phyloP scores from a whole-genome alignment of 768 basidiomycete species.

The Russula earlei region DNA sequence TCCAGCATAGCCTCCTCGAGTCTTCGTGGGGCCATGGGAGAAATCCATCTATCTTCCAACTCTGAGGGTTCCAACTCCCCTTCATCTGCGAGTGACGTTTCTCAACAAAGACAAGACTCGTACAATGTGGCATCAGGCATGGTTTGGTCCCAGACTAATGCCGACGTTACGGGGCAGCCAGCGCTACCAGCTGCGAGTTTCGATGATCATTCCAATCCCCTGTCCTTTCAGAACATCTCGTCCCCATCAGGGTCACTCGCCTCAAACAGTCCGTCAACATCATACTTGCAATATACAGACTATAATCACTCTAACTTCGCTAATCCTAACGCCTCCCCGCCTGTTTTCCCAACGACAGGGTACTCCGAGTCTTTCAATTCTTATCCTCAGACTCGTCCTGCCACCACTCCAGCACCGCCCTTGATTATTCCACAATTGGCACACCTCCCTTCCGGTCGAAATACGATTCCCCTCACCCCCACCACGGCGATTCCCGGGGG shows the following conservation, averaged over 20 bases:
- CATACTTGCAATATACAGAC: conserved; percentile 20
- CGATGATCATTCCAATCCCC: conserved; percentile 9
- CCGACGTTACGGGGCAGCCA: conserved; percentile 12
- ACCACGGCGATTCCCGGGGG: conserved; percentile 19
- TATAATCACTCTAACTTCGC: conserved; percentile 18
- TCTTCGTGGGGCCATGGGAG: conserved; percentile 58
- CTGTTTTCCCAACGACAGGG: conserved; percentile 13
- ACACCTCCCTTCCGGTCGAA: conserved; percentile 22
- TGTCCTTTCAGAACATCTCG: conserved; percentile 18
- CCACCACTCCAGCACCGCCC: not conserved
- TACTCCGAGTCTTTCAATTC: conserved; percentile 19
- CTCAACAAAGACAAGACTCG: conserved; percentile 23
- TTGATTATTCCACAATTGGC: conserved; percentile 20
- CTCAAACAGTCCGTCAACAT: conserved; percentile 14
- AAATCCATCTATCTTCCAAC: conserved; percentile 34
- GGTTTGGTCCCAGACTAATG: conserved; percentile 18
- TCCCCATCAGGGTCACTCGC: conserved; percentile 15
- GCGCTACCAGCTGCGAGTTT: conserved; percentile 11
- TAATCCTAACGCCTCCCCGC: conserved; percentile 17
- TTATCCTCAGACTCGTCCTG: conserved; percentile 14
- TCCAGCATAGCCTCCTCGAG: conserved; percentile 39
- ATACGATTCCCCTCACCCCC: conserved; percentile 22
- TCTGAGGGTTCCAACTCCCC: conserved; percentile 25
- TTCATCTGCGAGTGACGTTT: conserved; percentile 21
- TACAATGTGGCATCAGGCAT: conserved; percentile 20